Evolutionary conservation across 768 basidiomycete species (phyloP).

Genomic region (Phallus indusiatus): DNA sequence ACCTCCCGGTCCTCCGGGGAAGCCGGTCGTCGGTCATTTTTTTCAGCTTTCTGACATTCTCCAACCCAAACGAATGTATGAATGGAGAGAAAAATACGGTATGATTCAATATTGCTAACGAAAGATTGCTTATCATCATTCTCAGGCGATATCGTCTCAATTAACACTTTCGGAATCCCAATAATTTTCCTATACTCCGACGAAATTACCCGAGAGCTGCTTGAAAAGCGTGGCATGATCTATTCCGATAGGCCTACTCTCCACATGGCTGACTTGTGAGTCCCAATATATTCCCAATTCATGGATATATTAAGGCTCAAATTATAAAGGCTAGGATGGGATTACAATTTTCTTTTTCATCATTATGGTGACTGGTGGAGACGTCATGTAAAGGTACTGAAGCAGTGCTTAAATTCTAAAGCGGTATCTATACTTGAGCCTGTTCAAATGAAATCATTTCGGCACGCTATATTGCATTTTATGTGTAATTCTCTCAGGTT

Average conservation of each 20-base stretch:
- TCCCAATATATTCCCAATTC: neutral
- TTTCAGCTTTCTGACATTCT: slow-evolving; percentile 9
- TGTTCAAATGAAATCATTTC: slow-evolving; percentile 23
- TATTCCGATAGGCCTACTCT: slow-evolving; percentile 27
- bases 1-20: slow-evolving; percentile 12
- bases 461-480: neutral
- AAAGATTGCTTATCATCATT: neutral
- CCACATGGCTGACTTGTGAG: slow-evolving; percentile 8
- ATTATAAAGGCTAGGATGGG: neutral
- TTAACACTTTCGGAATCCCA: slow-evolving; percentile 16
- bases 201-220: slow-evolving; percentile 26
- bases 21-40: slow-evolving; percentile 10
- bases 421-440: slow-evolving; percentile 20
- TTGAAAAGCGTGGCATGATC: slow-evolving; percentile 28
- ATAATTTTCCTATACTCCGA: slow-evolving; percentile 27
- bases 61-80: slow-evolving; percentile 7
- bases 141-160: slow-evolving; percentile 17
- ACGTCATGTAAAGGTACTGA: slow-evolving; percentile 4
- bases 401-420: slow-evolving; percentile 20
- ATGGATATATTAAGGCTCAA: neutral
- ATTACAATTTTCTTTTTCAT: slow-evolving; percentile 4
- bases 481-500: no score
- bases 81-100: slow-evolving; percentile 12
- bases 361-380: slow-evolving; percentile 8
- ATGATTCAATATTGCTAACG: neutral